Evolutionary conservation across 1,284 basidiomycete genomes (phyloP), one percentile per base, ranked within the genome.

Genomic region (Ustilago curta): DNA sequence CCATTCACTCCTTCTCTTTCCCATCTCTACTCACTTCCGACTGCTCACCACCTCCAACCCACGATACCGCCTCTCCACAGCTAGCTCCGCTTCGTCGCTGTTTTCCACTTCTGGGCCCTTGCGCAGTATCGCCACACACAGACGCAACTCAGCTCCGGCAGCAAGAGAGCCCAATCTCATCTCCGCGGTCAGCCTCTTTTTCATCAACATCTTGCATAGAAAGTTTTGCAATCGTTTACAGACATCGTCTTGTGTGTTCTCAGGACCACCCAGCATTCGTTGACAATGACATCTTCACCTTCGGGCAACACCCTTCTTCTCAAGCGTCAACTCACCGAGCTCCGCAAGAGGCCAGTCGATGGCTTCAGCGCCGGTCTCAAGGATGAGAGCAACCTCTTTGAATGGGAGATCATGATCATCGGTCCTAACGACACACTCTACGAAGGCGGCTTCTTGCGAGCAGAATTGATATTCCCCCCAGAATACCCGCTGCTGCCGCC

Each of bases 401-500:
- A 82, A 59, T 84, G 83, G 83, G 83, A 84, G 50, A 84, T 84
- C 61, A 82, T 84, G 76, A 84, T 84, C 81, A 84, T 84, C 53
- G 83, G 83, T 8, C 83, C 83, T 37, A 82, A 80, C 59, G 83
- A 84, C 53, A 83, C 82, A 19, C 76, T 84, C 27, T 84, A 84
- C 69, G 83, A 84, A 59, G 83, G 83, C 55, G 83, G 83, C 29
- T 84, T 84, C 70, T 64, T 84, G 14, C 56, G 65, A n/a, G 83
- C 83, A 27, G 82, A 84, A 63, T 76, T 84, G 56, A 73, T 77
- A 56, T 84, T 84, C 49, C 83, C 83, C 8, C 71, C 72, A 65
- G 83, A 84, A 85, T 99, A 92, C 85, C 96, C 96, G 19, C 87
- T 97, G 56, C 87, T 91, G 40, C 96, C 96, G 19, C 96, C 96